Base-by-base conservation (phyloP, 2,329 filamentous ascomycete genomes). In the Sporothrix brasiliensis region DNA sequence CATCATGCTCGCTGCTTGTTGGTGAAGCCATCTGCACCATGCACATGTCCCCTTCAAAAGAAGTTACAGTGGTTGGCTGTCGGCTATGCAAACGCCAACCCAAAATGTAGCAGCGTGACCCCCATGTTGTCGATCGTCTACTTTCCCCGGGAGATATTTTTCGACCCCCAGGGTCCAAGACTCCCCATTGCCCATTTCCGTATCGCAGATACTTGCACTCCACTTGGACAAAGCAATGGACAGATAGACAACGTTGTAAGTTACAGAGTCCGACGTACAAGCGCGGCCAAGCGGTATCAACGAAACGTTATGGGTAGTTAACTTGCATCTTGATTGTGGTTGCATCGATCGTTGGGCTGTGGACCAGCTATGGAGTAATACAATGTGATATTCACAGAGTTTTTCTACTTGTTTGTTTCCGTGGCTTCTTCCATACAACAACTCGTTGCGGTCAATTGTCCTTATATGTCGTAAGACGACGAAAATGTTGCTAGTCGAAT, bases 1-100 rank as follows among this genome's bases (percentile, higher is more conserved):
- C 24, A 47, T 49, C n/a, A 63, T 63, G 60, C 21, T 49, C 39
- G 56, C 34, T 61, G 56, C 13, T 6, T 41, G 56, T 60, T 41
- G 56, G 10, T 10, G n/a, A 50, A n/a, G 19, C 41, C 21, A 9
- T 41, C 49, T 49, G 13, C 60, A 49, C 34, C 4, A 34, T 9
- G 34, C 34, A 34, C 34, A 9, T 5, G 3, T 34, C 34, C n/a
- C 3, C 11, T 24, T n/a, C 34, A 24, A 34, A 27, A 21, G 10
- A 16, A 16, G n/a, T 9, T 10, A 50, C 5, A n/a, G 49, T 16
- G 4, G 19, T n/a, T 19, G 49, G n/a, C 4, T 49, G 14, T 49
- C 13, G 5, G 44, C 14, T 30, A 49, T 49, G 44, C 14, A 49
- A 19, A 49, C 4, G 14, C 13, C 4, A 19, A 49, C 44, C 14